phyloP scores from a whole-genome alignment of 371 early-diverging fungal species.

The Apophysomyces sp. region DNA sequence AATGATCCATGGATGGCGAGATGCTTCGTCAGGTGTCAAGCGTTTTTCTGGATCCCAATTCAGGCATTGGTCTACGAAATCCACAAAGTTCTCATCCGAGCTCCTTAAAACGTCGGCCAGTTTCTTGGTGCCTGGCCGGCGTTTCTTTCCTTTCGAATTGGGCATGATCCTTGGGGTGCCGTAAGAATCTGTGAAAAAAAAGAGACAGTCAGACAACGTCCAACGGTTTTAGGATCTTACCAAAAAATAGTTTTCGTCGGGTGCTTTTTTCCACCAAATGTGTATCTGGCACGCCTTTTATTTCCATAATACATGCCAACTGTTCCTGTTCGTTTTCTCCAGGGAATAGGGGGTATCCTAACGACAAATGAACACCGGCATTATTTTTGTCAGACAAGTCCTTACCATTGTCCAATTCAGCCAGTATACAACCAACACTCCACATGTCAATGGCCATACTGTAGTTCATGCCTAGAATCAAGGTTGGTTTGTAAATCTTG shows the following conservation, averaged over 20 bases:
- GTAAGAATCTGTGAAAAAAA: slow-evolving; percentile 44
- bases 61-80: slow-evolving; percentile 82
- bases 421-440: slow-evolving; percentile 97
- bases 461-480: slow-evolving; percentile 56
- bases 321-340: slow-evolving; percentile 96
- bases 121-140: slow-evolving; percentile 75
- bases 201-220: neutral
- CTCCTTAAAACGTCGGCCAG: slow-evolving; percentile 69
- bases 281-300: slow-evolving; percentile 78
- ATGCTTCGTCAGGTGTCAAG: slow-evolving; percentile 79
- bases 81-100: slow-evolving; percentile 71
- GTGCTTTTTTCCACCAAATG: slow-evolving; percentile 72
- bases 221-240: slow-evolving; percentile 32
- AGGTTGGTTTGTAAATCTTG: neutral
- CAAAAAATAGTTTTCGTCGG: slow-evolving; percentile 82
- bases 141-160: slow-evolving; percentile 85
- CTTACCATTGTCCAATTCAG: slow-evolving; percentile 84
- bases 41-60: slow-evolving; percentile 87
- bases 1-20: slow-evolving; percentile 71
- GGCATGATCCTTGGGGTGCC: slow-evolving; percentile 67
- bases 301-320: slow-evolving; percentile 88
- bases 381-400: neutral
- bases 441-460: slow-evolving; percentile 96
- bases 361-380: neutral
- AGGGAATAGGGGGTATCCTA: slow-evolving; percentile 90